Percentiles rank a stretch among this genome's conserved stretches.
These are phyloP conservation scores for Epichloe scottii DNA, from an alignment of 2,329 filamentous ascomycete genomes.

Conservation along the genomic window DNA sequence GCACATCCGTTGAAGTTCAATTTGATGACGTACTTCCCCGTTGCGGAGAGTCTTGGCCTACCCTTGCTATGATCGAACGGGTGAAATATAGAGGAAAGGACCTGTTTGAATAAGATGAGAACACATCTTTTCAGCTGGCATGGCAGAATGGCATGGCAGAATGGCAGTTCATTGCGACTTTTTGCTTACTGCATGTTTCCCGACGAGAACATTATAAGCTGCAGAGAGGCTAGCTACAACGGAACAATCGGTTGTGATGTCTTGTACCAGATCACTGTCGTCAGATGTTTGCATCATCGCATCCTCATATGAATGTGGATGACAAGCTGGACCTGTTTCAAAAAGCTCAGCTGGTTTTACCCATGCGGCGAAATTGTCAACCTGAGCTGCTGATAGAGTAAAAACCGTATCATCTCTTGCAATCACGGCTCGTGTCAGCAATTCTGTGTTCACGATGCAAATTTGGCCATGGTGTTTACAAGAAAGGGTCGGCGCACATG, in stretches of 20 bases:
- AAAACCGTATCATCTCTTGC: slow-evolving; percentile 56
- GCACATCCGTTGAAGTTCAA: slow-evolving; percentile 94
- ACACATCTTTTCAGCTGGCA: not conserved
- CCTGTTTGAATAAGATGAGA: slow-evolving; percentile 26
- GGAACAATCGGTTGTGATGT: slow-evolving; percentile 91
- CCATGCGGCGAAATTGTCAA: slow-evolving; percentile 71
- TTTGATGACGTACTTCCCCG: slow-evolving; percentile 83
- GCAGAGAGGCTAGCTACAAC: slow-evolving; percentile 93
- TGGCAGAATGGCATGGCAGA: not conserved
- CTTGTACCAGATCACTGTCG: slow-evolving; percentile 77
- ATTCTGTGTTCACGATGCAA: not conserved
- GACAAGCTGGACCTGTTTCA: slow-evolving; percentile 8
- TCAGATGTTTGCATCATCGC: slow-evolving; percentile 43
- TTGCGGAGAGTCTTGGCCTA: slow-evolving; percentile 53
- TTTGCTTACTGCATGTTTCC: slow-evolving; percentile 49
- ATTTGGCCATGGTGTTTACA: not conserved
- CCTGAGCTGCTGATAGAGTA: slow-evolving; percentile 62
- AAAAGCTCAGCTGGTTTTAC: slow-evolving; percentile 60
- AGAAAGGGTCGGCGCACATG: not conserved
- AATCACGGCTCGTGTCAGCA: slow-evolving; percentile 7
- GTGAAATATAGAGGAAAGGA: slow-evolving; percentile 60
- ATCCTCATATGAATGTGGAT: slow-evolving; percentile 20
- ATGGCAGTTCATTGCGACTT: not conserved
- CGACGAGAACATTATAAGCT: slow-evolving; percentile 55
- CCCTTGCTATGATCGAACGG: slow-evolving; percentile 53